phyloP scores from a whole-genome alignment of 768 basidiomycete species.

The Trametes coccinea region DNA sequence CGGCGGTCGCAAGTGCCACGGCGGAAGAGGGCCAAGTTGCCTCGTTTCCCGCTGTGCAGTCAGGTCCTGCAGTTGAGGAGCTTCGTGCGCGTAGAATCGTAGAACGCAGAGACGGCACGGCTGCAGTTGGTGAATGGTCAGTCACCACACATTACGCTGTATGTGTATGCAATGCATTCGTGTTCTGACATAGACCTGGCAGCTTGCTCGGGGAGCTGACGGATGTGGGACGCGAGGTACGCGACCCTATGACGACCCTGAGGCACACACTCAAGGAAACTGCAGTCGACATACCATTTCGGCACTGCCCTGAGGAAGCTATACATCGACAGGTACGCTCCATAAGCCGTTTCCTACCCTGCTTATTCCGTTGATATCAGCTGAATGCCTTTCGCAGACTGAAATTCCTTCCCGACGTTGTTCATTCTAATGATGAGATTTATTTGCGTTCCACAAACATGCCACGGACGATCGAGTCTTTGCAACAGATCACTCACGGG shows the following conservation, averaged over 20 bases:
- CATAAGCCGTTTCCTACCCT: background rate
- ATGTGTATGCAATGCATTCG: background rate
- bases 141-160: slow-evolving; percentile 22
- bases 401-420: slow-evolving; percentile 58
- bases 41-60: slow-evolving; percentile 1
- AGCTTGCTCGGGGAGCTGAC: slow-evolving; percentile 75
- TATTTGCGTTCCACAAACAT: slow-evolving; percentile 81
- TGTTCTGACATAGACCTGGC: background rate
- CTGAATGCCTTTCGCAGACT: slow-evolving; percentile 43
- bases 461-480: slow-evolving; percentile 71
- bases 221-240: slow-evolving; percentile 66
- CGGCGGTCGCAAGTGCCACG: slow-evolving; percentile 41
- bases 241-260: slow-evolving; percentile 2
- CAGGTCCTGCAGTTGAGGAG: slow-evolving; percentile 20
- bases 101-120: slow-evolving; percentile 57
- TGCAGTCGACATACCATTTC: slow-evolving; percentile 64
- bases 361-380: background rate
- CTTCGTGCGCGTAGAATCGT: slow-evolving; percentile 49
- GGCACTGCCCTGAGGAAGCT: slow-evolving; percentile 59
- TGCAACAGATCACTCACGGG: slow-evolving; percentile 74
- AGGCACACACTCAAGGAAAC: background rate
- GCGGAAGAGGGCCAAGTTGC: background rate
- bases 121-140: slow-evolving; percentile 64
- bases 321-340: slow-evolving; percentile 62
- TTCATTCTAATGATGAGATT: slow-evolving; percentile 44